Conservation (phyloP, 305 asterid genomes). For the Andrographis paniculata region DNA sequence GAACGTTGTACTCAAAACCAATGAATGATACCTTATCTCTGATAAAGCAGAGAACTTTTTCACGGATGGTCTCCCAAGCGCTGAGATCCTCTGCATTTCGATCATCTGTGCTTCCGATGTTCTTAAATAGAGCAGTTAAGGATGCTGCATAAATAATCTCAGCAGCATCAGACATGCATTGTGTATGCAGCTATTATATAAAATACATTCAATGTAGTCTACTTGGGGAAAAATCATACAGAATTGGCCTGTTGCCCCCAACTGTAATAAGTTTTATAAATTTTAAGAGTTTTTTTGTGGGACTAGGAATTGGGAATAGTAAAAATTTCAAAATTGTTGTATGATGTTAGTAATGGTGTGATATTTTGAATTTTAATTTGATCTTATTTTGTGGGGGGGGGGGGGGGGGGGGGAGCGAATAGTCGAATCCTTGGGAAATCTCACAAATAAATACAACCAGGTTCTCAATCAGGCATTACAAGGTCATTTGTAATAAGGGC, state of each 20-base stretch:
- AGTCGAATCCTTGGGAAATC: no score
- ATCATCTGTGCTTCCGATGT: slow-evolving; percentile 72
- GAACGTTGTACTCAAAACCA: neutral
- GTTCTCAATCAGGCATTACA: no score
- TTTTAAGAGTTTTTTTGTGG: no score
- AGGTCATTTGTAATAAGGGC: no score
- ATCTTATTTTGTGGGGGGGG: no score
- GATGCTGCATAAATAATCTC: slow-evolving; percentile 57
- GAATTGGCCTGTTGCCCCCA: neutral
- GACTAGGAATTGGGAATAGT: no score
- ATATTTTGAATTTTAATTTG: no score
- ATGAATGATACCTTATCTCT: slow-evolving; percentile 60
- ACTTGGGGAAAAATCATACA: slow-evolving; percentile 7
- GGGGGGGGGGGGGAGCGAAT: no score
- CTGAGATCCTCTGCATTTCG: slow-evolving; percentile 61
- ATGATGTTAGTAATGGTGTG: no score
- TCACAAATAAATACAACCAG: no score
- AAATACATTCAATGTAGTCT: slow-evolving; percentile 9
- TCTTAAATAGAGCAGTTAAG: slow-evolving; percentile 81
- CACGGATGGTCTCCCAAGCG: slow-evolving; percentile 78
- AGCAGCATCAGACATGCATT: slow-evolving; percentile 17
- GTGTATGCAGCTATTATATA: neutral
- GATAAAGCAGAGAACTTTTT: slow-evolving; percentile 75
- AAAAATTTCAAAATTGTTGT: no score
- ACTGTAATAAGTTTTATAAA: no score